A percentile compares a stretch with the other conserved stretches of the same genome.
Conservation (phyloP, 208 protist species). For the Acanthamoeba rhysodes region DNA sequence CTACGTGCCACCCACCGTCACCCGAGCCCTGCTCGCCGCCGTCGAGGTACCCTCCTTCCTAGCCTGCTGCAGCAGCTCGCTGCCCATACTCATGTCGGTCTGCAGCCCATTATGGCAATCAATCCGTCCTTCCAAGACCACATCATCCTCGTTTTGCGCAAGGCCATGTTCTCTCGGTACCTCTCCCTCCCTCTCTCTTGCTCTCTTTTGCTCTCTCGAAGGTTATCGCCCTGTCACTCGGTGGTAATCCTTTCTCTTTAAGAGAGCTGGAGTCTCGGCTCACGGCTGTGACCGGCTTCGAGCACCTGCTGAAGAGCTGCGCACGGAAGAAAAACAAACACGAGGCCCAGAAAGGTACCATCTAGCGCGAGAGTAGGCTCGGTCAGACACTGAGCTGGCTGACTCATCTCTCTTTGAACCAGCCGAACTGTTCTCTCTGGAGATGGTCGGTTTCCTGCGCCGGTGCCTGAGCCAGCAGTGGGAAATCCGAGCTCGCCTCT, state of each 20-base stretch:
- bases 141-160: slow-evolving; percentile 70
- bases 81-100: neutral
- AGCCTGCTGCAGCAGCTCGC: neutral
- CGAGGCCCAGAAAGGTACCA: slow-evolving; percentile 22
- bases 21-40: slow-evolving; percentile 54
- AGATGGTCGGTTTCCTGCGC: slow-evolving; percentile 53
- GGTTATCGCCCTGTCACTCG: no score
- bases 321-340: slow-evolving; percentile 18
- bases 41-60: neutral
- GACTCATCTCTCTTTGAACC: no score
- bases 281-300: slow-evolving; percentile 62
- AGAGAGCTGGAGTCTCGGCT: slow-evolving; percentile 67
- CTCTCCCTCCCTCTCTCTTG: no score
- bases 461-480: slow-evolving; percentile 69
- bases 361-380: neutral
- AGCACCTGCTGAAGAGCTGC: slow-evolving; percentile 55
- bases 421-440: slow-evolving; percentile 55
- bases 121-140: slow-evolving; percentile 71
- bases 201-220: no score
- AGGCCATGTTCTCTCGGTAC: slow-evolving; percentile 69
- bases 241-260: neutral
- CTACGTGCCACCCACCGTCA: slow-evolving; percentile 60
- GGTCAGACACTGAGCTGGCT: neutral
- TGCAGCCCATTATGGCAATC: slow-evolving; percentile 71
- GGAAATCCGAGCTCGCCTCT: slow-evolving; percentile 65